Percentiles rank a stretch among this genome's conserved stretches.
Conservation (phyloP, 2,329 filamentous ascomycete genomes). For the Ceratocystis papillata region DNA sequence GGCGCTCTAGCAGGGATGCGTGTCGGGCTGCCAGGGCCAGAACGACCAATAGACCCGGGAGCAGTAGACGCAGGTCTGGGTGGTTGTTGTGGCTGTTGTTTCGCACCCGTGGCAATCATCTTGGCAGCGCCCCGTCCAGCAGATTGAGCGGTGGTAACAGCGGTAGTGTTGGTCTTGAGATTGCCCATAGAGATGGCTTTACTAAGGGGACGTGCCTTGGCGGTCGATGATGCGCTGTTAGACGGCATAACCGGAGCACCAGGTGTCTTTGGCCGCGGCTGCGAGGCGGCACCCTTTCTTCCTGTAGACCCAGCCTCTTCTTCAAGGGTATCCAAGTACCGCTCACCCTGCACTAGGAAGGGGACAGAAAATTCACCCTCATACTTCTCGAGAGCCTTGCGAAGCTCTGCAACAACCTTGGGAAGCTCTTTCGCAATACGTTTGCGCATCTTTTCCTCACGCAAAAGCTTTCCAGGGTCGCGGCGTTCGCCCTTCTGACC, state of each 20-base stretch:
- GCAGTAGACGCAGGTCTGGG: constrained; percentile 28
- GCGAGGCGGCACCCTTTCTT: constrained; percentile 42
- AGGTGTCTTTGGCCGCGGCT: constrained; percentile 35
- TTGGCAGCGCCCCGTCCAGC: constrained; percentile 39
- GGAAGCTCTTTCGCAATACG: constrained; percentile 91
- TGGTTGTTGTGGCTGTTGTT: constrained; percentile 28
- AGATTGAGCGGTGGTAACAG: constrained; percentile 21
- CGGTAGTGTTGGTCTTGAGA: constrained; percentile 17
- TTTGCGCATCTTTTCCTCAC: constrained; percentile 98
- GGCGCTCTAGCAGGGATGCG: constrained; percentile 61
- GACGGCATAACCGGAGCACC: constrained; percentile 58
- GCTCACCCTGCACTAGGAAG: constrained; percentile 84
- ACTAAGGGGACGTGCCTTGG: constrained; percentile 31
- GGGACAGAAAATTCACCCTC: constrained; percentile 90
- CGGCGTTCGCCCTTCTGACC: constrained; percentile 88
- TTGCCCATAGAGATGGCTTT: constrained; percentile 26
- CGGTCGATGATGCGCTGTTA: constrained; percentile 42
- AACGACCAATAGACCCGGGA: constrained; percentile 15
- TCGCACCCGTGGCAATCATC: constrained; percentile 39
- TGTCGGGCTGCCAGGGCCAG: constrained; percentile 43
- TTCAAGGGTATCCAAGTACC: constrained; percentile 79
- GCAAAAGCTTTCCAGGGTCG: constrained; percentile 82
- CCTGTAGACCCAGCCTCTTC: constrained; percentile 38
- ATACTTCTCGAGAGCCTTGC: constrained; percentile 70
- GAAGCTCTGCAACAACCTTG: constrained; percentile 76